Evolutionary conservation across 2,329 filamentous ascomycete genomes (phyloP), one percentile per base, ranked within the genome.

Genomic region (Annulohypoxylon truncatum): DNA sequence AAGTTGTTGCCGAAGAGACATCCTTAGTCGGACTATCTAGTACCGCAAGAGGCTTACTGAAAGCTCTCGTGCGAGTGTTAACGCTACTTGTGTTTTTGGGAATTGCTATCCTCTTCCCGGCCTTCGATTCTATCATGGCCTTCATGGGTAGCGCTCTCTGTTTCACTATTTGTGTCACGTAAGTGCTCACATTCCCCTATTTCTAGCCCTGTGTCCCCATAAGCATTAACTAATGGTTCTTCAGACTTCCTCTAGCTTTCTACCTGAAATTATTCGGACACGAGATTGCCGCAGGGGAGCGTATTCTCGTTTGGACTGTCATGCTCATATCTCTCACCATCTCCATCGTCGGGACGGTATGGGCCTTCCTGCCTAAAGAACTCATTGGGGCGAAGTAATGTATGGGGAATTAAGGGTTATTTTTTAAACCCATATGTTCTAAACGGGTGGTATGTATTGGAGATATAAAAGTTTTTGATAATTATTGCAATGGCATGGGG

Each of bases 141-240:
- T 90, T 97, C 67, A 89, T 98, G 81, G 95, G 96, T 10, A 93
- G 92, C 38, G 91, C 94, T 2, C 85, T 97, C 13, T 97, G 95
- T 80, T 97, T 97, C 73, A 93, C 92, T 15, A 96, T 98, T 70
- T 98, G 95, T 79, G 90, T 98, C 70, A 94, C 97, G 78, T 83
- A 74, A 76, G 82, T 79, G 13, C 29, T 22, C 10, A n/a, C 10
- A 22, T 24, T 6, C 22, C 22, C 22, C 12, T 47, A 28, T 58
- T 12, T 20, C 10, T 12, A 52, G 18, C 46, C 10, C 15, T 31
- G 38, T 29, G 47, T 31, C 53, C 44, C 13, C 35, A 24, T 26
- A 4, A 48, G 24, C n/a, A 20, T 13, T 20, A 51, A 8, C 56
- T 54, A 54, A 66, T 18, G 18, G 8, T n/a, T 50, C 46, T n/a